Evolutionary conservation across 805 yeast genomes (phyloP), one percentile per base, ranked within the genome.

Genomic region (Barnettozyma californica): DNA sequence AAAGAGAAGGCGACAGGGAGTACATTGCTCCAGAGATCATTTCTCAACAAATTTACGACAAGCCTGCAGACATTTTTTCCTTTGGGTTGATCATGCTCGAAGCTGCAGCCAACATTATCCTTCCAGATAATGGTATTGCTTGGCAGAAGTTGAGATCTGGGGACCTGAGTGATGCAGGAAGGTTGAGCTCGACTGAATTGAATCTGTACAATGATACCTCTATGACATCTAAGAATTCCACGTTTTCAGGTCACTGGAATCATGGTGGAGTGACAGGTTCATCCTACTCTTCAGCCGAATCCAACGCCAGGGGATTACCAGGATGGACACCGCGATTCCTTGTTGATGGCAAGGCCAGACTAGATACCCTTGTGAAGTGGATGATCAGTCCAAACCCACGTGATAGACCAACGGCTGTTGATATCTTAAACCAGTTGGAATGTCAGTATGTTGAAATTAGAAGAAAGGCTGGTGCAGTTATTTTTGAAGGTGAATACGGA

Each of bases 91-190:
- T 94, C 54, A 85, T 94, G 73, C 85, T 94, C 44, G 99, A 94
- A 65, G 85, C 89, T 58, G 98, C 99, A 2, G 96, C 98, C 1
- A 94, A 94, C 67, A 91, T 94, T 41, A 82, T 90, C 3, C 71
- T 94, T 45, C 99, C 99, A 1, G 98, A 92, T 58, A 91, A 94
- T 63, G 99, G 99, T 6, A 78, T 88, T 13, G 91, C 95, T 27
- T 94, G 99, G 99, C 95, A 95, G 56, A 90, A 91, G 65, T 70
- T 94, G 51, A 76, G 99, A 55, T 87, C 96, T 38, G 99, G 98
- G 0, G 99, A 94, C 65, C 72, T 94, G 54, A 83, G 95, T 16
- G 99, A 94, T 65, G 97, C 98, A 0, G 97, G 98, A 1, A 79
- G 82, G 57, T 71, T 91, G 50, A 81, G 89, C 41, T 82, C 88